These are phyloP conservation scores for Ganoderma boninense DNA, from an alignment of 1,284 basidiomycete species.

Conservation along the genomic window DNA sequence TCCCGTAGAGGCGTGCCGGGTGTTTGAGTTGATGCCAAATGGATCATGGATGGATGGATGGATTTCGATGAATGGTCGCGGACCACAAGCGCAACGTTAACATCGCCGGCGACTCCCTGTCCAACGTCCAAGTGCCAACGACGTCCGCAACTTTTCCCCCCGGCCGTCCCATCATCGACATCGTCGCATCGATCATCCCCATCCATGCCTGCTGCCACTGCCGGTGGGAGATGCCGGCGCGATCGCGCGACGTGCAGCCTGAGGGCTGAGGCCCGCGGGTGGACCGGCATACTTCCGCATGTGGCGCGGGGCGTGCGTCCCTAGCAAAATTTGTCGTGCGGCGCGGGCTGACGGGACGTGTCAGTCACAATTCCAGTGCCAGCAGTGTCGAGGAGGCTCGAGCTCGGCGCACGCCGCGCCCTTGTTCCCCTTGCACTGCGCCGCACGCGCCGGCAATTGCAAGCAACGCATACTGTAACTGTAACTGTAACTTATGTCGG, in stretches of 20 bases:
- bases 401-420: slow-evolving; percentile 1
- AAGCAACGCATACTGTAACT: no score
- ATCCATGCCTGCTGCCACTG: background rate
- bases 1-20: background rate
- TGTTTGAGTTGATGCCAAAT: background rate
- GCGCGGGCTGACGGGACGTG: slow-evolving; percentile 1
- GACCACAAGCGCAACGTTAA: background rate
- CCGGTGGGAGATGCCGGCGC: background rate
- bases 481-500: background rate
- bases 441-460: background rate
- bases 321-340: background rate
- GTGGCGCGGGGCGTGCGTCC: background rate
- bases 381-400: background rate
- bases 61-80: background rate
- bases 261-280: no score
- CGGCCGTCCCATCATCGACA: background rate
- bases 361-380: no score
- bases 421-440: background rate
- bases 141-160: background rate
- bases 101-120: background rate
- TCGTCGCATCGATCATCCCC: no score
- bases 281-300: background rate
- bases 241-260: background rate
- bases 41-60: no score
- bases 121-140: background rate